A percentile compares a stretch with the other conserved stretches of the same genome.
Evolutionary conservation across 75 land plant genomes (phyloP).

Genomic region (Adiantum capillusveneris): DNA sequence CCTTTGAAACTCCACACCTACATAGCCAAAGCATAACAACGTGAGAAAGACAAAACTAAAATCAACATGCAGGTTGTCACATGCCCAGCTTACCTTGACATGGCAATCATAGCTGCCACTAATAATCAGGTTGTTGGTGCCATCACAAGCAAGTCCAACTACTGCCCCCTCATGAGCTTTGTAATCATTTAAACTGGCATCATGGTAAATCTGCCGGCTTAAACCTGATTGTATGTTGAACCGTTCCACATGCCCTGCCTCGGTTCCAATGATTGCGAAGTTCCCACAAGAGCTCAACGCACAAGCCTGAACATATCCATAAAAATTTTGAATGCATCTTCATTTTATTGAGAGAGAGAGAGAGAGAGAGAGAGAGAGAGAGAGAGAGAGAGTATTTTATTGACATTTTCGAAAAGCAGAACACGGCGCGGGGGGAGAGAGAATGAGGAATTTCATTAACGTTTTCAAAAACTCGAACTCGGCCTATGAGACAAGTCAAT

Average conservation of each 20-base stretch:
- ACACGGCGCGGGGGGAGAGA: too few species aligned
- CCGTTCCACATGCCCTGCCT: constrained; percentile 81
- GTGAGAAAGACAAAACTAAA: not conserved
- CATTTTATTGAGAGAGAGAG: not conserved
- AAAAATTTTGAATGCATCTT: not conserved
- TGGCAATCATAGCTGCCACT: constrained; percentile 89
- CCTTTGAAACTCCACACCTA: constrained; percentile 94
- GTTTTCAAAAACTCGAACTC: too few species aligned
- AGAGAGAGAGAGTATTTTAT: too few species aligned
- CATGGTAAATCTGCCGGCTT: constrained; percentile 70
- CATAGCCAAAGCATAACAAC: too few species aligned
- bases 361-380: too few species aligned
- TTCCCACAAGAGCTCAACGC: constrained; percentile 93
- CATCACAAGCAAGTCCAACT: constrained; percentile 88
- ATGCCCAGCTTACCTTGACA: constrained; percentile 49
- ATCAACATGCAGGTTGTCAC: not conserved
- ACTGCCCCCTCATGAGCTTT: constrained; percentile 80
- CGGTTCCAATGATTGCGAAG: constrained; percentile 84
- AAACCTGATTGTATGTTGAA: constrained; percentile 94
- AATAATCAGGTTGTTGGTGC: constrained; percentile 66
- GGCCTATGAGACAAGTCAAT: too few species aligned
- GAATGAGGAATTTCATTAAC: too few species aligned
- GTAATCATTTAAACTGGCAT: constrained; percentile 25
- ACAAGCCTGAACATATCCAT: constrained; percentile 51
- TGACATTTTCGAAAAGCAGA: too few species aligned